Evolutionary conservation across 176 grass and related monocot genomes (phyloP).

Genomic region (Aechmea fasciata): DNA sequence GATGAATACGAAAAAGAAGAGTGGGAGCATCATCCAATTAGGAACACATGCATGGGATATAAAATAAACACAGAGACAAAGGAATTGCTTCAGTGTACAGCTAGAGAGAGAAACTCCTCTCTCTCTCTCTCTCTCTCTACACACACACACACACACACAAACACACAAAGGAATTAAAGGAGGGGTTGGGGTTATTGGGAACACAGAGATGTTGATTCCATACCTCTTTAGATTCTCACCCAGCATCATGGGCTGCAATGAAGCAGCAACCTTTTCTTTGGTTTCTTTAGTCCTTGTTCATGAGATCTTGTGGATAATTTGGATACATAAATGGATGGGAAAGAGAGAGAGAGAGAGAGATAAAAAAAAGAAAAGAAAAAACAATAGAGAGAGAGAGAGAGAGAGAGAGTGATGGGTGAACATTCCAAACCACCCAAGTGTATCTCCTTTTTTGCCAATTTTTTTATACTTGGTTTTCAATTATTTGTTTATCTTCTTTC

Average conservation of each 20-base stretch:
- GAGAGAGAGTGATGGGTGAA: conserved; percentile 16
- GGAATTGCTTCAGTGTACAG: not conserved
- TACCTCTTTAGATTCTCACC: conserved; percentile 15
- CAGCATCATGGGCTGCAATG: conserved; percentile 14
- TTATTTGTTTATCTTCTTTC: conserved; percentile 11
- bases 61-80: not conserved
- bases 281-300: not conserved
- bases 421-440: conserved; percentile 12
- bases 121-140: too few relatives aligned
- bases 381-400: too few relatives aligned
- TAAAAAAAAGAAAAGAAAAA: too few relatives aligned
- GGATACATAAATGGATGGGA: not conserved
- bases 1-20: too few relatives aligned
- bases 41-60: not conserved
- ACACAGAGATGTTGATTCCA: conserved; percentile 20
- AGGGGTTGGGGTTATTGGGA: conserved; percentile 8
- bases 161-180: not conserved
- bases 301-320: not conserved
- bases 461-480: conserved; percentile 1
- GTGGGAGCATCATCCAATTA: too few relatives aligned
- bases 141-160: too few relatives aligned
- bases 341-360: not conserved
- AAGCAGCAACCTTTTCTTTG: conserved; percentile 1
- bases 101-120: too few relatives aligned
- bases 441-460: conserved; percentile 1